These are phyloP conservation scores for Bonia amplexicaulis DNA, from an alignment of 176 grass and related monocot genomes.

Conservation along the genomic window DNA sequence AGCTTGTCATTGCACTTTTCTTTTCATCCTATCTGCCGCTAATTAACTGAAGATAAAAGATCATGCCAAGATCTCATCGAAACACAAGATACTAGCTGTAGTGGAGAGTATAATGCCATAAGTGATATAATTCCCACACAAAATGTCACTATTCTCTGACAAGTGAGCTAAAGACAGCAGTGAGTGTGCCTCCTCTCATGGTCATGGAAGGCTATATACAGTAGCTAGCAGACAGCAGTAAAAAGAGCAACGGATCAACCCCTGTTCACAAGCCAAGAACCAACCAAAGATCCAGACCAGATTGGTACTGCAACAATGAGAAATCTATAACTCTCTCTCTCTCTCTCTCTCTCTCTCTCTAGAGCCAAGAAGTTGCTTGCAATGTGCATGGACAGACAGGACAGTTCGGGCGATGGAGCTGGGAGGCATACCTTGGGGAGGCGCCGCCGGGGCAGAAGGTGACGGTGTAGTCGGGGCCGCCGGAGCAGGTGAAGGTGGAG, in stretches of 20 bases:
- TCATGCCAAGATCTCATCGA: conserved; percentile 2
- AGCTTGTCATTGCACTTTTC: not conserved
- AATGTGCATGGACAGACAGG: not conserved
- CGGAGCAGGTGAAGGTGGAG: conserved; percentile 83
- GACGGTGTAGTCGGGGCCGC: conserved; percentile 62
- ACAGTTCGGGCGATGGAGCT: not conserved
- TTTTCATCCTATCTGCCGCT: conserved; percentile 2
- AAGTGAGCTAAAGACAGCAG: not conserved
- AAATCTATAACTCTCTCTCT: not conserved
- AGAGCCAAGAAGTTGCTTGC: not conserved
- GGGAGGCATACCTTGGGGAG: conserved; percentile 38
- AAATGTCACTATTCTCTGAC: not conserved
- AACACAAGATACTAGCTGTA: not conserved
- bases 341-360: not conserved
- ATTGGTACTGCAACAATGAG: not conserved
- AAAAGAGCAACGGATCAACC: conserved; percentile 24
- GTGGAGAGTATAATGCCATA: not conserved
- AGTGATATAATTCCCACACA: not conserved
- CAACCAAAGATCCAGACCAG: not conserved
- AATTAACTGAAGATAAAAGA: not conserved
- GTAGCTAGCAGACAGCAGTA: not conserved
- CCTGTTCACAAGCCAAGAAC: conserved; percentile 12
- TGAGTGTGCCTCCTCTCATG: not conserved
- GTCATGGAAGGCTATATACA: not conserved
- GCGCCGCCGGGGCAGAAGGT: conserved; percentile 74